These are phyloP conservation scores for Colletotrichum eremochloae DNA, from an alignment of 2,329 filamentous ascomycete genomes.

Conservation along the genomic window DNA sequence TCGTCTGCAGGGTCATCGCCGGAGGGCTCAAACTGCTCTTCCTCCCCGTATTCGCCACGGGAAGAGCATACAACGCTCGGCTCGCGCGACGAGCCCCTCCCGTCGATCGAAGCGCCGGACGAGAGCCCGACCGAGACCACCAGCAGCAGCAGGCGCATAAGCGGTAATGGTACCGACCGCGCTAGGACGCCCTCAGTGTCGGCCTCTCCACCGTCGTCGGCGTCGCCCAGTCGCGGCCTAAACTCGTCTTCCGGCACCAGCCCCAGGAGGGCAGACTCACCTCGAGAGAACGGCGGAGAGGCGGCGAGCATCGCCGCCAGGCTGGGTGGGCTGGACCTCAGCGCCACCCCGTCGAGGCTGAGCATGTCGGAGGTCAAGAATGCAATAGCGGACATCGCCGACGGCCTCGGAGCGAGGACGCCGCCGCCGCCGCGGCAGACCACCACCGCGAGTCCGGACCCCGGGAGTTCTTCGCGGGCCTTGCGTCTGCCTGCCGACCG, in stretches of 20 bases:
- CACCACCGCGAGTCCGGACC: neutral
- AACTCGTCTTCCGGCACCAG: neutral
- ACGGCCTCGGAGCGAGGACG: neutral
- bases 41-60: neutral
- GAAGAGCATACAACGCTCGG: neutral
- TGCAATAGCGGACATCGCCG: conserved; percentile 4
- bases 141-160: neutral
- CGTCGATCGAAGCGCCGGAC: neutral
- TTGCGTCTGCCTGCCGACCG: neutral
- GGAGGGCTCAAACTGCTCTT: neutral
- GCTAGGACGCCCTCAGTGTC: neutral
- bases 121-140: neutral
- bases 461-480: neutral
- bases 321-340: neutral
- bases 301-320: neutral
- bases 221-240: neutral
- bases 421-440: neutral
- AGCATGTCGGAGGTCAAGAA: neutral
- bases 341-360: neutral
- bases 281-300: neutral
- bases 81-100: neutral
- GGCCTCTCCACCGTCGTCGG: neutral
- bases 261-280: neutral
- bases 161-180: neutral
- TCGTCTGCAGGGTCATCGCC: neutral